Base-by-base conservation (phyloP, 805 yeast species). In the Clavispora carvajalis region DNA sequence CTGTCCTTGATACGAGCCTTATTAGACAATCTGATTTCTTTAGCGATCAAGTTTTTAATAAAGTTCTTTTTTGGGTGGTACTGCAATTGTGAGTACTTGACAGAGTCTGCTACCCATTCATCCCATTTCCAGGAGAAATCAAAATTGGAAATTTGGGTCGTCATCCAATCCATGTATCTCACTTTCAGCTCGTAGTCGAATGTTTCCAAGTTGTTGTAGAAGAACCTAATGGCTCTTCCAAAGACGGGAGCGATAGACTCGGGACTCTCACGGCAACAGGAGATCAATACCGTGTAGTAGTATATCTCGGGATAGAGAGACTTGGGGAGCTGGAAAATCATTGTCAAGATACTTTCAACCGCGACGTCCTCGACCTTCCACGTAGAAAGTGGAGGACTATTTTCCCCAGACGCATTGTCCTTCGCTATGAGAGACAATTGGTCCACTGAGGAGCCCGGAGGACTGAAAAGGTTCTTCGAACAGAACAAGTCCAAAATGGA, bases 41-140 rank as follows among this genome's bases (percentile, higher is more conserved):
- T 90, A 30, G 80, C 76, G 44, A 93, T 81, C 47, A 90, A 70
- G 62, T 89, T 89, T 50, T 74, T 78, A 44, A 91, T 79, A 49
- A 91, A 83, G 34, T 74, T 76, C 46, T 77, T 72, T 49, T 78
- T 79, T 10, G 97, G 96, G 56, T 86, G 90, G 53, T 76, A 79
- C 24, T 66, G 59, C 25, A 74, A 65, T 9, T 68, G 60, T 7
- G 67, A 62, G 35, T 68, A 72, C 34, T 58, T 60, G n/a, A 58
- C 52, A 0, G 82, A 72, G 52, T 81, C 85, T 2, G 61, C 64
- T 21, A 74, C 77, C 99, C 99, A 93, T 60, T 90, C 98, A 47
- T 77, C 79, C 99, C 99, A 93, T 57, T 89, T 88, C 99, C 99
- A 93, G 26, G 90, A 86, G 64, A 87, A 93, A 42, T 85, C 89